These are phyloP conservation scores for Trichoderma brevicompactum DNA, from an alignment of 2,329 filamentous ascomycete genomes.

Conservation along the genomic window DNA sequence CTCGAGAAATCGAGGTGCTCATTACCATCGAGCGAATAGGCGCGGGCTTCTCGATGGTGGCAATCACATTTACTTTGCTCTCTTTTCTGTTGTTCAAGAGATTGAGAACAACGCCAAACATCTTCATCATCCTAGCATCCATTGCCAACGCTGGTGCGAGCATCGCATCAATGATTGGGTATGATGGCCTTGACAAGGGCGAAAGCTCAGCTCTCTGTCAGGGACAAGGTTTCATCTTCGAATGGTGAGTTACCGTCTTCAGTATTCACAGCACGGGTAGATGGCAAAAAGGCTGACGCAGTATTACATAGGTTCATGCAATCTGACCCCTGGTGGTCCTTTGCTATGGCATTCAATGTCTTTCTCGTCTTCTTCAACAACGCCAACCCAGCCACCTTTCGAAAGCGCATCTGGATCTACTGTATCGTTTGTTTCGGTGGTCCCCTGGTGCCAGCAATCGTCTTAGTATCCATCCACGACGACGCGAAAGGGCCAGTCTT, in stretches of 20 bases:
- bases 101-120: slow-evolving; percentile 61
- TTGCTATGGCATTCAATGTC: slow-evolving; percentile 82
- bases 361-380: slow-evolving; percentile 68
- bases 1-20: slow-evolving; percentile 49
- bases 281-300: neutral
- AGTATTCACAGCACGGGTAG: neutral
- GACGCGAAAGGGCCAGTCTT: slow-evolving; percentile 50
- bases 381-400: slow-evolving; percentile 65
- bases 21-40: slow-evolving; percentile 58
- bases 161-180: slow-evolving; percentile 71
- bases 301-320: slow-evolving; percentile 67
- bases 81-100: slow-evolving; percentile 56
- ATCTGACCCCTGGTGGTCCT: slow-evolving; percentile 75
- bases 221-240: slow-evolving; percentile 63
- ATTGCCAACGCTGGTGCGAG: slow-evolving; percentile 57
- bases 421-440: slow-evolving; percentile 70
- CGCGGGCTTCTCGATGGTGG: slow-evolving; percentile 57
- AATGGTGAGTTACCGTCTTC: slow-evolving; percentile 59
- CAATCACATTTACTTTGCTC: slow-evolving; percentile 54
- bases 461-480: slow-evolving; percentile 62
- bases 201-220: slow-evolving; percentile 63
- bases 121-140: slow-evolving; percentile 48
- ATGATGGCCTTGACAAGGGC: slow-evolving; percentile 63
- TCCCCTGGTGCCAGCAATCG: slow-evolving; percentile 68
- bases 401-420: slow-evolving; percentile 72